Conservation (phyloP, 352 stramenopile genomes). For the Sclerospora graminicola region DNA sequence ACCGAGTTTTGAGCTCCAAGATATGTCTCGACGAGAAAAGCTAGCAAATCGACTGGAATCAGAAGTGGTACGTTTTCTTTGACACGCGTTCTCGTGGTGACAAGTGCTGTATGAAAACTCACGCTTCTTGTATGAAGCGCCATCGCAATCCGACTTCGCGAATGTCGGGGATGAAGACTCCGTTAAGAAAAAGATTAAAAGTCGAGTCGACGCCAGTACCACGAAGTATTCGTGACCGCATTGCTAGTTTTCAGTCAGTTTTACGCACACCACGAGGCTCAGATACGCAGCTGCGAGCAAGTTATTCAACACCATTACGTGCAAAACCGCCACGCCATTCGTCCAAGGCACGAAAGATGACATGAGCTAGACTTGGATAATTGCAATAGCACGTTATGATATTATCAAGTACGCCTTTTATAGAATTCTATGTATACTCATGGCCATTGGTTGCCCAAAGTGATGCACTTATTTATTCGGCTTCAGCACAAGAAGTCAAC, state of each 20-base stretch:
- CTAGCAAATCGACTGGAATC: constrained; percentile 49
- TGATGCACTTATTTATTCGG: constrained; percentile 1
- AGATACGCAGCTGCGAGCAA: constrained; percentile 59
- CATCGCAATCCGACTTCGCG: constrained; percentile 13
- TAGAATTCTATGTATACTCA: constrained; percentile 21
- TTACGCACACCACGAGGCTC: constrained; percentile 40
- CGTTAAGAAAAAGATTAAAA: constrained; percentile 18
- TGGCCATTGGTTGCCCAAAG: too few relatives aligned
- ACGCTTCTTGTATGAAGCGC: constrained; percentile 10
- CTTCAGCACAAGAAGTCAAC: background rate
- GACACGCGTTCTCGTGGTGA: background rate
- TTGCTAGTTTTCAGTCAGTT: constrained; percentile 40
- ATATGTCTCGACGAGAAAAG: constrained; percentile 50
- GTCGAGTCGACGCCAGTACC: constrained; percentile 16
- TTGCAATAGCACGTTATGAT: background rate
- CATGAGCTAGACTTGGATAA: constrained; percentile 11
- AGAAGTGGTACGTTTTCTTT: constrained; percentile 31
- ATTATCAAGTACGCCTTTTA: background rate
- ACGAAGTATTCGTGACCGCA: constrained; percentile 34
- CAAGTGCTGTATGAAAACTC: background rate
- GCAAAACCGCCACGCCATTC: constrained; percentile 20
- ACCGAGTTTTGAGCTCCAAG: constrained; percentile 54
- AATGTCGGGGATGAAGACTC: constrained; percentile 12
- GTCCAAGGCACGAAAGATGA: constrained; percentile 16
- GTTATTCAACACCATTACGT: constrained; percentile 62